Evolutionary conservation across 352 stramenopile genomes (phyloP).

Genomic region (Phytophthora chlamydospora): DNA sequence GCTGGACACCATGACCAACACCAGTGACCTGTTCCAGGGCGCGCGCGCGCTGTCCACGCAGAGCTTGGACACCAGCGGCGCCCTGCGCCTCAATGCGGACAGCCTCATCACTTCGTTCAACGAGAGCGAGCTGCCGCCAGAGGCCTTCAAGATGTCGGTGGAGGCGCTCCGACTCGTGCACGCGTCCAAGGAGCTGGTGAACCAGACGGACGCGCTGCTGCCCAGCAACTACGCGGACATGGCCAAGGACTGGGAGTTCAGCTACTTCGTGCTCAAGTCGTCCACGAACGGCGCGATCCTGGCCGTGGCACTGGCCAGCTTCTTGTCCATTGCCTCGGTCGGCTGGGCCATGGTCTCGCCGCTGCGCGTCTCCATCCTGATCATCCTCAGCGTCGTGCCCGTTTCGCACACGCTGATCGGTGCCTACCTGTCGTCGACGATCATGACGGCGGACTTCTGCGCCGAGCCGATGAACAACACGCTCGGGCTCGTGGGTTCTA

Average conservation of each 20-base stretch:
- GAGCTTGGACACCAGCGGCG: slow-evolving; percentile 42
- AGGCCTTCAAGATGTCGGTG: slow-evolving; percentile 71
- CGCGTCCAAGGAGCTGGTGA: slow-evolving; percentile 55
- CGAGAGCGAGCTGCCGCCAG: slow-evolving; percentile 61
- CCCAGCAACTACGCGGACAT: slow-evolving; percentile 64
- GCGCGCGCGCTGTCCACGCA: slow-evolving; percentile 44
- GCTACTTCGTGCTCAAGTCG: slow-evolving; percentile 85
- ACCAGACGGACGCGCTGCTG: slow-evolving; percentile 56
- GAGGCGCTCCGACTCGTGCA: slow-evolving; percentile 66
- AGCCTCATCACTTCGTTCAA: slow-evolving; percentile 75
- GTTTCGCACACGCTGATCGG: slow-evolving; percentile 84
- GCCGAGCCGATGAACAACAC: slow-evolving; percentile 73
- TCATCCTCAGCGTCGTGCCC: slow-evolving; percentile 78
- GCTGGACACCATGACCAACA: slow-evolving; percentile 76
- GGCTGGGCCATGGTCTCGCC: slow-evolving; percentile 82
- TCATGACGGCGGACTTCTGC: slow-evolving; percentile 85
- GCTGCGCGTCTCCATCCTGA: slow-evolving; percentile 73
- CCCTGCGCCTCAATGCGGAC: slow-evolving; percentile 55
- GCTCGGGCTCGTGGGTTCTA: slow-evolving; percentile 56
- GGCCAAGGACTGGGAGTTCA: slow-evolving; percentile 66
- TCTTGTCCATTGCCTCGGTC: slow-evolving; percentile 81
- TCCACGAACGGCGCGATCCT: slow-evolving; percentile 84
- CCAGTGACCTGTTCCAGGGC: slow-evolving; percentile 56
- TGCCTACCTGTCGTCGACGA: slow-evolving; percentile 78
- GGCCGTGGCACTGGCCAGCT: slow-evolving; percentile 70